A percentile compares a stretch with the other conserved stretches of the same genome.
Conservation (phyloP, 2,329 filamentous ascomycete genomes). For the Beauveria pseudobassiana region DNA sequence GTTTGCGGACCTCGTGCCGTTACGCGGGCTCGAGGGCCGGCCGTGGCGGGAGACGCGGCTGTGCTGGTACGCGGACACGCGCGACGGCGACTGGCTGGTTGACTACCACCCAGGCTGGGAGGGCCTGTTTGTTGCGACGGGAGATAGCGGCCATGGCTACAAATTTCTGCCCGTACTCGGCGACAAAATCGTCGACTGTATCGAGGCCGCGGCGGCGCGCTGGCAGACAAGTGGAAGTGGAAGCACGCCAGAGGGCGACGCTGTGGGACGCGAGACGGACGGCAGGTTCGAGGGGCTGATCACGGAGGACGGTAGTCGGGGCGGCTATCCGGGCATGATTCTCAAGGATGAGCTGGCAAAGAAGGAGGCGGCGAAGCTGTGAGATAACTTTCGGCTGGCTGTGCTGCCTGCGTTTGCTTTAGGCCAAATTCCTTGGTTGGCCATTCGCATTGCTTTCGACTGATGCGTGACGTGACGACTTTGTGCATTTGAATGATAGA, state of each 20-base stretch:
- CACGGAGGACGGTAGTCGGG: conserved; percentile 47
- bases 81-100: conserved; percentile 63
- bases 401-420: neutral
- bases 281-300: conserved; percentile 32
- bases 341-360: conserved; percentile 36
- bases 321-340: conserved; percentile 38
- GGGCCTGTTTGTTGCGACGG: conserved; percentile 53
- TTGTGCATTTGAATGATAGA: neutral
- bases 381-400: neutral
- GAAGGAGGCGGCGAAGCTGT: conserved; percentile 13
- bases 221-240: conserved; percentile 55
- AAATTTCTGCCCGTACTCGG: conserved; percentile 64
- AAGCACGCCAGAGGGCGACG: conserved; percentile 40
- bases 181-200: conserved; percentile 50
- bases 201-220: conserved; percentile 40
- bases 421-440: neutral
- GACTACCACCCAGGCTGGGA: conserved; percentile 58
- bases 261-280: conserved; percentile 25
- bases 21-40: conserved; percentile 45
- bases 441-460: neutral
- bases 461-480: neutral
- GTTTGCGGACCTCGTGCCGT: conserved; percentile 53
- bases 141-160: conserved; percentile 59
- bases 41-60: conserved; percentile 56
- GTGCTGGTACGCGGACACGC: conserved; percentile 73